Base-by-base conservation (phyloP, 1,284 basidiomycete genomes). In the Sparassis latifolia region DNA sequence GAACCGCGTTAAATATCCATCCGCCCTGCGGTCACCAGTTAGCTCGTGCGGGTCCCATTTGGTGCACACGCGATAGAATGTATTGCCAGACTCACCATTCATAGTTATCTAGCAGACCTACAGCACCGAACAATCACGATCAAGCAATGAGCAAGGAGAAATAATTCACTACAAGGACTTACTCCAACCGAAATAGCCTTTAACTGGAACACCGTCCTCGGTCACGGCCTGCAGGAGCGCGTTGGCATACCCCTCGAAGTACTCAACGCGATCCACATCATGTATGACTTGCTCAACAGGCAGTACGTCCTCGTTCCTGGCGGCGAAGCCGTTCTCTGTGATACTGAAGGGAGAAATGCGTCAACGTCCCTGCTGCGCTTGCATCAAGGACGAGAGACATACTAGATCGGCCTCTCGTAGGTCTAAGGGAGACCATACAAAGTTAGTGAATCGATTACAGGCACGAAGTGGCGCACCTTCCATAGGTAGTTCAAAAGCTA, bases 181-280 rank as follows among this genome's bases (percentile, higher is more conserved):
- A 79, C 79, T 84, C 83, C 84, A 87, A 12, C 80, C 80, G 68
- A 88, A 86, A 66, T 89, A 90, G 1, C 80, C 78, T 45, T 76
- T 67, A 40, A 89, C 69, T 47, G 82, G 76, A 7, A 86, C 82
- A 2, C 79, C 79, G 61, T 90, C 86, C 44, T 79, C 71, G 31
- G 72, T 70, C 32, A 85, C 70, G 10, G 86, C 83, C 20, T 75
- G 71, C 42, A 78, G 62, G 37, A 90, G 59, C 0, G 81, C 79
- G 20, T 75, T 64, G 6, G 82, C 78, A 54, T 85, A 82, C 2
- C 80, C 84, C 20, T 73, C 64, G 69, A 79, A 90, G 65, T 87
- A 89, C 47, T 79, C 73, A 28, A 87, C 72, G 10, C 86, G 77
- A 54, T 85, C 84, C 0, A 60, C 62, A 64, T 90, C 87, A 47